Base-by-base conservation (phyloP, 345 rosid genomes). In the Salix viminalis region DNA sequence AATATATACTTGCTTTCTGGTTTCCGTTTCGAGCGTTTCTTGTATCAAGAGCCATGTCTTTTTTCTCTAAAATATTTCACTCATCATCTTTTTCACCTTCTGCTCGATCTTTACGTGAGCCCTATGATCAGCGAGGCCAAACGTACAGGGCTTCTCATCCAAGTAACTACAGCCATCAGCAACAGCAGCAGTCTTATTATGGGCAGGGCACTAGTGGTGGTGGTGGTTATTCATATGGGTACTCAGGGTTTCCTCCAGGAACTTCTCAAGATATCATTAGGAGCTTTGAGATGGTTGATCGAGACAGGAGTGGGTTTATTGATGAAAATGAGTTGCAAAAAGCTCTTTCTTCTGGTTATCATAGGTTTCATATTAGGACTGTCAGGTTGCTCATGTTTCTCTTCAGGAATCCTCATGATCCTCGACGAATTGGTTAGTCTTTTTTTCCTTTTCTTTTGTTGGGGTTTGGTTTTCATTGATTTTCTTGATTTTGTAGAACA, bases 291-390 rank as follows among this genome's bases (percentile, higher is more conserved):
- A 83, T 86, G 83, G 94, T 83, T 14, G 96, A 90, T 50, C 85
- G 89, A 70, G 85, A 91, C 50, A 42, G 94, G 69, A 89, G 86
- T 72, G 93, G 94, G 34, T 93, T 68, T 62, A 86, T 91, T 28
- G 89, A 93, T 36, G 97, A 90, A 76, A 77, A 79, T 13, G 90
- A 91, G 85, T 82, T 93, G 81, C 89, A 81, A 34, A 83, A 78
- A 42, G 93, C 94, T 66, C 85, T 91, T 5, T 85, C 87, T 58
- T 85, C 88, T 62, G 90, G 85, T 0, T 86, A 88, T 66, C 86
- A 82, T 26, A 72, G 86, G 72, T 86, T 93, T 81, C 58, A 82
- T 67, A 39, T 82, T 32, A 76, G 88, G 69, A 93, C 94, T 67
- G 80, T 89, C 61, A 80, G 88, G 69, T 78, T 91, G 82, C 90